These are phyloP conservation scores for Hippophae rhamnoides DNA, from an alignment of 306 rosid genomes.

Conservation along the genomic window DNA sequence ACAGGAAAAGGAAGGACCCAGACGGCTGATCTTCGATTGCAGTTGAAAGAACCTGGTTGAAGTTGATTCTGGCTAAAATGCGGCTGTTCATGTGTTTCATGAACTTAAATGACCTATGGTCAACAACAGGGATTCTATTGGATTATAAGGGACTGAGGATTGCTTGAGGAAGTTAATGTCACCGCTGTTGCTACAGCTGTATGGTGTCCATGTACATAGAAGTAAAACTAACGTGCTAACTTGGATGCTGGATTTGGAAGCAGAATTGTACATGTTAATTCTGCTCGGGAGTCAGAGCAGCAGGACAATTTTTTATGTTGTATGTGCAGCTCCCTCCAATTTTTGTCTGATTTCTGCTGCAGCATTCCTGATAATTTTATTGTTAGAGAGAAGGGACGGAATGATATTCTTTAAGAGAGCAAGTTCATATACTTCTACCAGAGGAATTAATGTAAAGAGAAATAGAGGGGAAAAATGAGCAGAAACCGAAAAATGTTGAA, in stretches of 20 bases:
- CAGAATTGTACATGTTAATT: constrained; percentile 40
- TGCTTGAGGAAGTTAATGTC: background rate
- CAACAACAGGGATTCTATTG: constrained; percentile 14
- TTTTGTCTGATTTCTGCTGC: constrained; percentile 59
- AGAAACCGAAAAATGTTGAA: constrained; percentile 25
- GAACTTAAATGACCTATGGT: constrained; percentile 19
- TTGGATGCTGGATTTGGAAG: constrained; percentile 53
- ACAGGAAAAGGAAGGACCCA: constrained; percentile 75
- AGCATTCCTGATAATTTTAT: constrained; percentile 39
- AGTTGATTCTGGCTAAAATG: constrained; percentile 20
- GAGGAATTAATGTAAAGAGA: constrained; percentile 44
- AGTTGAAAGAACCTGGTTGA: constrained; percentile 16
- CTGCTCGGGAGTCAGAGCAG: constrained; percentile 36
- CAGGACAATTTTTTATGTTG: constrained; percentile 19
- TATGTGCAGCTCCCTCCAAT: constrained; percentile 40
- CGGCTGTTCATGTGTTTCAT: constrained; percentile 16
- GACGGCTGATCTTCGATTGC: constrained; percentile 43
- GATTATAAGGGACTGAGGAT: background rate
- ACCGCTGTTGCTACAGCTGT: constrained; percentile 24
- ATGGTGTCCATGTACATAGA: constrained; percentile 68
- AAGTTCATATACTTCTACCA: constrained; percentile 56
- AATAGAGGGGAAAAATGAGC: constrained; percentile 11
- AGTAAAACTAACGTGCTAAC: constrained; percentile 86
- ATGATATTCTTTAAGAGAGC: constrained; percentile 32
- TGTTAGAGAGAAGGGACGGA: constrained; percentile 31